phyloP scores from a whole-genome alignment of 2,329 filamentous ascomycete genomes.

The Fusarium sarcochroum region DNA sequence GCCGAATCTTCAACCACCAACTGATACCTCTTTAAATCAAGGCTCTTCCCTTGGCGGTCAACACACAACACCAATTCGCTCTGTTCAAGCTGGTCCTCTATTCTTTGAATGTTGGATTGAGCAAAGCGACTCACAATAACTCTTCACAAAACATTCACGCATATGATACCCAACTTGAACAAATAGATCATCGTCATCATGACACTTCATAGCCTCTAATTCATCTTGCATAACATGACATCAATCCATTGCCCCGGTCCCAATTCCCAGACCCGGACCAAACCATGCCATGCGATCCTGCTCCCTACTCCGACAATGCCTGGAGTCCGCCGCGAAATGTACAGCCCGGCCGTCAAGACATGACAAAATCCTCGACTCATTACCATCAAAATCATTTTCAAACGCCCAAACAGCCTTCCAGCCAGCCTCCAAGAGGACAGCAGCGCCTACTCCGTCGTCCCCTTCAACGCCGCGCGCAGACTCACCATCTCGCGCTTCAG shows the following conservation, averaged over 20 bases:
- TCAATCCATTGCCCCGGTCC: conserved; percentile 32
- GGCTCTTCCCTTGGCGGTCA: conserved; percentile 53
- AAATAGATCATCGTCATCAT: conserved; percentile 44
- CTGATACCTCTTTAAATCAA: conserved; percentile 48
- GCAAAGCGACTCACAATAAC: conserved; percentile 38
- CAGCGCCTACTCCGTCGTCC: conserved; percentile 54
- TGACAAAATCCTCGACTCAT: conserved; percentile 34
- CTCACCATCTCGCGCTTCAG: conserved; percentile 87
- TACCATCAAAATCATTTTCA: conserved; percentile 34
- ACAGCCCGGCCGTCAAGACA: conserved; percentile 38
- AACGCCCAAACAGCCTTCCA: conserved; percentile 36
- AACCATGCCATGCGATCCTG: conserved; percentile 36
- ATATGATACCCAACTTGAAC: conserved; percentile 24
- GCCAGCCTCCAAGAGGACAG: conserved; percentile 43
- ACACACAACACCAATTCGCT: conserved; percentile 65
- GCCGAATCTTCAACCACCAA: conserved; percentile 59
- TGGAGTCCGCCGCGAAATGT: conserved; percentile 39
- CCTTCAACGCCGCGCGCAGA: conserved; percentile 69
- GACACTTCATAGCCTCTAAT: conserved; percentile 44
- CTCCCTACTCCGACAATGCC: conserved; percentile 43
- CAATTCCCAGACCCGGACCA: conserved; percentile 43
- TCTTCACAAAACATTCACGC: not conserved
- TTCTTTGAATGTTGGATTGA: conserved; percentile 78
- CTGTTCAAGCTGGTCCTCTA: conserved; percentile 70
- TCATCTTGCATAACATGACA: conserved; percentile 41